Evolutionary conservation across 768 basidiomycete species (phyloP).

Genomic region (Sporobolomyces roseus): DNA sequence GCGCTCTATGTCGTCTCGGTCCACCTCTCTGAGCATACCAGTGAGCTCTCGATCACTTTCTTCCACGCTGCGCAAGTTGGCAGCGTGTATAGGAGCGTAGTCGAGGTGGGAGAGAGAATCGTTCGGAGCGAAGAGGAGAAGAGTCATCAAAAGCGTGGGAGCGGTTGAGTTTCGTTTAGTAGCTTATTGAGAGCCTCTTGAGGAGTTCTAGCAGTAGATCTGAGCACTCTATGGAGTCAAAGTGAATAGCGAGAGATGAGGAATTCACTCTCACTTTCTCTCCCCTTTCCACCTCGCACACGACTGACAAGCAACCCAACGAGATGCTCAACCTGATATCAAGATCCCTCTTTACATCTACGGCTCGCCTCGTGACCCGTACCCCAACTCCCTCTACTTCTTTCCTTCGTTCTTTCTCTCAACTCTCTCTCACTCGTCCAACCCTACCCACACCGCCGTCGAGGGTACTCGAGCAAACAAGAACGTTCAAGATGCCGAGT

Average conservation of each 20-base stretch:
- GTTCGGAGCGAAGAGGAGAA: background rate
- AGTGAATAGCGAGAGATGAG: background rate
- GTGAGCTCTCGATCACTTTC: background rate
- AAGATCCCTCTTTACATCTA: background rate
- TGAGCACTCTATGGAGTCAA: too few species aligned
- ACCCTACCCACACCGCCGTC: background rate
- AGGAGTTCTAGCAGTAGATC: too few species aligned
- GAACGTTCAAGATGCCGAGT: slow-evolving; percentile 31
- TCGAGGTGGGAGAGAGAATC: background rate
- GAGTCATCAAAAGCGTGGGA: too few species aligned
- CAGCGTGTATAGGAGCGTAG: background rate
- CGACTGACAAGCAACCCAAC: background rate
- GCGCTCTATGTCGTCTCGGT: background rate
- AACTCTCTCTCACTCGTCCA: background rate
- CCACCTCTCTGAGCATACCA: background rate
- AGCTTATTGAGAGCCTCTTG: too few species aligned
- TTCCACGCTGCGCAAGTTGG: too few species aligned
- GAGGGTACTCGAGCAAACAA: slow-evolving; percentile 1
- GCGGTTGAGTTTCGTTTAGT: too few species aligned
- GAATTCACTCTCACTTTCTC: background rate
- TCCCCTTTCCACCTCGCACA: background rate
- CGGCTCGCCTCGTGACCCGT: background rate
- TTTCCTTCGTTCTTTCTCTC: background rate
- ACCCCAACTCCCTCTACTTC: background rate
- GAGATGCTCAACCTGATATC: slow-evolving; percentile 2